Conservation (phyloP, 1,139 yeast genomes). For the Blastobotrys arbuscula region DNA sequence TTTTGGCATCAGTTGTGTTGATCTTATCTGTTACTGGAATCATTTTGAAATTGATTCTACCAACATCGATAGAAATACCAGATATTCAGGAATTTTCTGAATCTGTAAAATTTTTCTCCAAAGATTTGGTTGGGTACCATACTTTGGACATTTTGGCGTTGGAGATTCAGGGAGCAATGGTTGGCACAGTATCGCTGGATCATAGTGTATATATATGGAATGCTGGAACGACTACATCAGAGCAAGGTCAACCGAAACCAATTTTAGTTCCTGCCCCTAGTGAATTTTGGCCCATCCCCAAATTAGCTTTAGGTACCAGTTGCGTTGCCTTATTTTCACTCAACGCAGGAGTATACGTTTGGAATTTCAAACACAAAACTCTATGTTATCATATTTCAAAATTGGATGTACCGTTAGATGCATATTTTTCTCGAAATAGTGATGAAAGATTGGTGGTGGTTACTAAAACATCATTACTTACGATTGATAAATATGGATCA, state of each 20-base stretch:
- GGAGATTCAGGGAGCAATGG: slow-evolving; percentile 46
- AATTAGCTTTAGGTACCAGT: slow-evolving; percentile 56
- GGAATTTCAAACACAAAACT: slow-evolving; percentile 18
- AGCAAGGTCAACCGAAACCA: slow-evolving; percentile 10
- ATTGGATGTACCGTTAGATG: slow-evolving; percentile 16
- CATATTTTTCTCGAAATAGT: slow-evolving; percentile 23
- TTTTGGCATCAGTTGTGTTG: slow-evolving; percentile 40
- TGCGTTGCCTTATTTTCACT: slow-evolving; percentile 52
- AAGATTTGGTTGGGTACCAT: slow-evolving; percentile 55
- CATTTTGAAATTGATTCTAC: slow-evolving; percentile 33
- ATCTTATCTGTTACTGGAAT: slow-evolving; percentile 38
- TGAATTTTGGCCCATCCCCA: slow-evolving; percentile 65
- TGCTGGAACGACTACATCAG: slow-evolving; percentile 44
- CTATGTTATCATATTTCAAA: slow-evolving; percentile 13
- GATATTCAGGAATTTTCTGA: slow-evolving; percentile 14
- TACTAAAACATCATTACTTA: slow-evolving; percentile 17
- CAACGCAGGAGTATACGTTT: slow-evolving; percentile 15
- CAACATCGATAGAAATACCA: slow-evolving; percentile 17
- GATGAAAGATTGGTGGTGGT: slow-evolving; percentile 21
- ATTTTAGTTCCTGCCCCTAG: slow-evolving; percentile 34
- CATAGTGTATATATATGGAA: slow-evolving; percentile 71
- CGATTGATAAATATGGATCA: slow-evolving; percentile 21
- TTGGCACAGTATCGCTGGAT: slow-evolving; percentile 69
- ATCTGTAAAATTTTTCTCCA: slow-evolving; percentile 35
- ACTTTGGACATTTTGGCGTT: slow-evolving; percentile 58